Conservation (phyloP, 2,329 filamentous ascomycete species). For the Plenodomus tracheiphilus region DNA sequence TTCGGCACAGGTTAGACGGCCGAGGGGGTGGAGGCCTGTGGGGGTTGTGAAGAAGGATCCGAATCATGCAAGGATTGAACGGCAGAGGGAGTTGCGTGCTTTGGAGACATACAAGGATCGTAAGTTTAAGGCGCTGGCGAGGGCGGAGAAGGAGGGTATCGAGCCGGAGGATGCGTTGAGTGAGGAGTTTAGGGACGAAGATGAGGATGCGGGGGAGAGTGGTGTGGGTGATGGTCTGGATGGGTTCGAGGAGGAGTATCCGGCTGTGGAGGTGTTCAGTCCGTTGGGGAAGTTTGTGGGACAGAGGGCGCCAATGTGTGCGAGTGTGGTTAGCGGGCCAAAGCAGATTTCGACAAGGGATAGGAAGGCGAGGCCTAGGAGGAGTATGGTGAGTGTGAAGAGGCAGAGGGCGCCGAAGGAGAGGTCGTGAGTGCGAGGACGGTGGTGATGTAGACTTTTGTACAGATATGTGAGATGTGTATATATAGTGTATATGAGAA, state of each 20-base stretch:
- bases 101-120: conserved; percentile 15
- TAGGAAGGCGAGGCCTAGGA: conserved; percentile 62
- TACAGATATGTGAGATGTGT: background rate
- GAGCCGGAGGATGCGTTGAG: conserved; percentile 39
- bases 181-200: conserved; percentile 22
- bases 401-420: conserved; percentile 21
- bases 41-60: conserved; percentile 55
- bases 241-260: conserved; percentile 59
- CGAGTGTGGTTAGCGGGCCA: conserved; percentile 64
- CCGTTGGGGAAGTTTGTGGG: conserved; percentile 83
- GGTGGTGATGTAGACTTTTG: background rate
- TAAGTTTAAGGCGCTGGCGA: conserved; percentile 23
- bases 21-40: conserved; percentile 33
- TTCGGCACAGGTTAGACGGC: conserved; percentile 71
- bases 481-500: too few relatives aligned
- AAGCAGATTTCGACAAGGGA: conserved; percentile 56
- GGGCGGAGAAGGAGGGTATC: conserved; percentile 9
- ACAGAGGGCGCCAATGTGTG: conserved; percentile 68
- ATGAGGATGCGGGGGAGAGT: conserved; percentile 14
- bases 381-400: conserved; percentile 65
- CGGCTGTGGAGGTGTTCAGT: conserved; percentile 80
- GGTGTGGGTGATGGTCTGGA: background rate
- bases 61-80: conserved; percentile 26
- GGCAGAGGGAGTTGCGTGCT: conserved; percentile 8
- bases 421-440: background rate